Evolutionary conservation across 2,329 filamentous ascomycete genomes (phyloP).

Genomic region (Diaporthe helianthi): DNA sequence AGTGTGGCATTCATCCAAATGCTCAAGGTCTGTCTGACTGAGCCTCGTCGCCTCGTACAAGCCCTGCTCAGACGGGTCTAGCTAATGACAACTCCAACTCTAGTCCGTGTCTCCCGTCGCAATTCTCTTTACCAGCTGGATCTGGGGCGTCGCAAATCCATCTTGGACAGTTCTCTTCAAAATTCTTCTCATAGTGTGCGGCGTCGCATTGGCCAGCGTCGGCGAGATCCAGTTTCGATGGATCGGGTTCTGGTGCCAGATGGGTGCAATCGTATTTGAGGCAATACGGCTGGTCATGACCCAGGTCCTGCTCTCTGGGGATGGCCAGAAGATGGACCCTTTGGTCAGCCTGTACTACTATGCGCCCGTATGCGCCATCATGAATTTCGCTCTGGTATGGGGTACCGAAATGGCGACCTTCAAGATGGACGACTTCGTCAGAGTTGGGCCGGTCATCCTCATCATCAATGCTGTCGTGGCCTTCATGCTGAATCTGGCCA

Average conservation of each 20-base stretch:
- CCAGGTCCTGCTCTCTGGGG: conserved; percentile 77
- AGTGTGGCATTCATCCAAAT: conserved; percentile 75
- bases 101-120: conserved; percentile 71
- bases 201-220: conserved; percentile 59
- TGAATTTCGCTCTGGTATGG: conserved; percentile 76
- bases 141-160: conserved; percentile 58
- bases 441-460: conserved; percentile 70
- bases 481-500: conserved; percentile 81
- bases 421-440: conserved; percentile 69
- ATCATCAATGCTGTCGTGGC: conserved; percentile 75
- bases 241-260: conserved; percentile 72
- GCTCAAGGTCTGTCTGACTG: conserved; percentile 11
- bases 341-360: conserved; percentile 91
- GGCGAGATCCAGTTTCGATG: conserved; percentile 75
- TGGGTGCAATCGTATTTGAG: conserved; percentile 80
- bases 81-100: not conserved
- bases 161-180: conserved; percentile 54
- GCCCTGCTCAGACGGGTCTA: no score
- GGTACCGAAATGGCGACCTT: conserved; percentile 73
- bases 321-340: conserved; percentile 86
- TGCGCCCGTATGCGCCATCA: conserved; percentile 81
- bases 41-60: no score
- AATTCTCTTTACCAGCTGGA: conserved; percentile 71
- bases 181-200: conserved; percentile 59
- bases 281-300: conserved; percentile 85